Percentiles rank a stretch among this genome's conserved stretches.
phyloP scores from a whole-genome alignment of 495 filamentous ascomycete genomes.

The Tirmania nivea region DNA sequence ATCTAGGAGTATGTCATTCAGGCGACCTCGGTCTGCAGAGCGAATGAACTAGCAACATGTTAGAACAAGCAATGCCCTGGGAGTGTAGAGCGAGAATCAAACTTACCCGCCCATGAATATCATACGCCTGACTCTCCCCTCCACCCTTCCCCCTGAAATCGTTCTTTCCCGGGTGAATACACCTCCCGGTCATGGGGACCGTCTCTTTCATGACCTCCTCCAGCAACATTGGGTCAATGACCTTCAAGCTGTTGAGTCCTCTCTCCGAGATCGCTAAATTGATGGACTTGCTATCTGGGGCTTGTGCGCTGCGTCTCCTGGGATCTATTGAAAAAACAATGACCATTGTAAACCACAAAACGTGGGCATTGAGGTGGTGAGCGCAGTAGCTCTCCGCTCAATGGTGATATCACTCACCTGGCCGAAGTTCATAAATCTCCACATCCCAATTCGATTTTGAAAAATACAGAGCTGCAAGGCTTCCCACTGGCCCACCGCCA shows the following conservation, averaged over 20 bases:
- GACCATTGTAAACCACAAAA: not conserved
- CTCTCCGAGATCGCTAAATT: slow-evolving; percentile 87
- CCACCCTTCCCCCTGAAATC: slow-evolving; percentile 28
- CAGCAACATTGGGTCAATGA: slow-evolving; percentile 40
- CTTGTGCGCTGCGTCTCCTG: slow-evolving; percentile 57
- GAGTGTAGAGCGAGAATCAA: not conserved
- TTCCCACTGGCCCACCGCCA: slow-evolving; percentile 82
- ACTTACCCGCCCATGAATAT: slow-evolving; percentile 63
- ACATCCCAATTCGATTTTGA: slow-evolving; percentile 69
- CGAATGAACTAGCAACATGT: slow-evolving; percentile 28
- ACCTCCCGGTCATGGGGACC: slow-evolving; percentile 88
- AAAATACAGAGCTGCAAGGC: slow-evolving; percentile 79
- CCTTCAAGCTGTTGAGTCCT: slow-evolving; percentile 67
- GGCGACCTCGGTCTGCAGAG: slow-evolving; percentile 49
- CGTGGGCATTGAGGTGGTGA: not conserved
- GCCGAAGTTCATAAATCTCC: slow-evolving; percentile 81
- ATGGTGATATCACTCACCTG: slow-evolving; percentile 36
- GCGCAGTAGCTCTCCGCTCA: not conserved
- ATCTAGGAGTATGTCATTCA: slow-evolving; percentile 76
- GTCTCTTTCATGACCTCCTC: slow-evolving; percentile 51
- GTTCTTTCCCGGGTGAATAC: slow-evolving; percentile 68
- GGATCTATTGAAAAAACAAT: slow-evolving; percentile 37
- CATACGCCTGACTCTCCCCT: slow-evolving; percentile 69
- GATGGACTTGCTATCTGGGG: slow-evolving; percentile 91
- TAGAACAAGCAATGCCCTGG: not conserved